Evolutionary conservation across 2,329 filamentous ascomycete genomes (phyloP), one percentile per base, ranked within the genome.

Genomic region (Trichoderma hamatum): DNA sequence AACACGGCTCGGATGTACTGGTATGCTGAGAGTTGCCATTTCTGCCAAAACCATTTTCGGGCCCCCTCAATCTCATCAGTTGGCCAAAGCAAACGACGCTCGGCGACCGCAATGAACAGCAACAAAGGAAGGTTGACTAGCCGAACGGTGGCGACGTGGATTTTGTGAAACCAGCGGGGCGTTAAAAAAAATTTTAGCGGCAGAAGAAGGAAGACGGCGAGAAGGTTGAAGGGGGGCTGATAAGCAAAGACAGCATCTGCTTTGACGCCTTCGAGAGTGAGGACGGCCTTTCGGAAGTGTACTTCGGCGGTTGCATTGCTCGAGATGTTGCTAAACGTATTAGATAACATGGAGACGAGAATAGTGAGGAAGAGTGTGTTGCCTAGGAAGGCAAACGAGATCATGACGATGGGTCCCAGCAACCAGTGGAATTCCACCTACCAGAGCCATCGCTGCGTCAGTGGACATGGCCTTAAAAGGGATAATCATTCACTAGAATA

Each of bases 281-380:
- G 81, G 3, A 96, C 93, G 1, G 92, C 91, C 68, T 90, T 87
- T 28, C 92, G 89, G 79, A 92, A 96, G 75, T 94, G 91, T 58
- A 95, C 92, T 78, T 96, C 93, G n/a, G 92, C 89, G 0, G 89
- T 90, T 1, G 92, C 90, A 73, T 95, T 93, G 66, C 85, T 82
- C 7, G 91, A 90, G 65, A 96, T 92, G 71, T 88, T 92, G 75
- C 89, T 89, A 76, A 96, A 96, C 0, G 92, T 96, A 75, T 93
- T 94, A 71, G 89, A 92, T 13, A 96, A 85, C 87, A 95, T 95
- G 14, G 93, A 94, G 1, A 96, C 92, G 19, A 96, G 84, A 71
- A 96, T 93, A 2, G 93, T 96, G n/a, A 96, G 84, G 81, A 96
- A 96, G 67, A 96, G 85, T 0, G 92, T 96, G 79, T 96, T 96